Percentiles rank a stretch among this genome's conserved stretches.
Conservation (phyloP, 768 basidiomycete genomes). For the Chiua virens region DNA sequence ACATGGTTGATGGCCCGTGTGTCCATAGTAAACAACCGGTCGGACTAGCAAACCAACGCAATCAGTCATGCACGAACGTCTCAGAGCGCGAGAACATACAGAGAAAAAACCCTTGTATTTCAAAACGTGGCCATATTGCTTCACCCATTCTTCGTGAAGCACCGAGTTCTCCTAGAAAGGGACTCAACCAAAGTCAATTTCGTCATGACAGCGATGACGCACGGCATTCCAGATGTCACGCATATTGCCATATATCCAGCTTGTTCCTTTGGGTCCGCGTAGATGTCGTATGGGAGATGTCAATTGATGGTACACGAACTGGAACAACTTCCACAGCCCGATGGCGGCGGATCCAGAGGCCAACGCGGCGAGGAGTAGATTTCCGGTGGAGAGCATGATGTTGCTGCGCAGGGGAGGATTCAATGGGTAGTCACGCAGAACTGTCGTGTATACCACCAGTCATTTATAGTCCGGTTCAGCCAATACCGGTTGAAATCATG, state of each 20-base stretch:
- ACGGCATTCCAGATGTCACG: constrained; percentile 45
- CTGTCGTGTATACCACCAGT: too few species aligned
- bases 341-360: constrained; percentile 29
- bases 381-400: neutral
- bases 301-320: constrained; percentile 33
- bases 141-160: constrained; percentile 45
- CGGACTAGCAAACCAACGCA: constrained; percentile 16
- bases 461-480: too few species aligned
- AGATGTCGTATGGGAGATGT: constrained; percentile 45
- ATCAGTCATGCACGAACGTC: neutral
- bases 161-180: constrained; percentile 24
- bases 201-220: constrained; percentile 4
- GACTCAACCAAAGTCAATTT: too few species aligned
- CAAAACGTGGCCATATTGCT: constrained; percentile 48
- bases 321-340: constrained; percentile 30
- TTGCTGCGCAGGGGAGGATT: too few species aligned
- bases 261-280: constrained; percentile 47
- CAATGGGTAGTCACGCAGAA: too few species aligned
- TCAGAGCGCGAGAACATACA: constrained; percentile 30
- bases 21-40: constrained; percentile 57
- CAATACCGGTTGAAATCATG: too few species aligned
- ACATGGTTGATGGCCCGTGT: constrained; percentile 64
- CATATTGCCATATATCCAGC: constrained; percentile 49
- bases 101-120: constrained; percentile 44
- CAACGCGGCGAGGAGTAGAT: constrained; percentile 4